Evolutionary conservation across 106 monocot genomes (phyloP).

Genomic region (Allium cepa): DNA sequence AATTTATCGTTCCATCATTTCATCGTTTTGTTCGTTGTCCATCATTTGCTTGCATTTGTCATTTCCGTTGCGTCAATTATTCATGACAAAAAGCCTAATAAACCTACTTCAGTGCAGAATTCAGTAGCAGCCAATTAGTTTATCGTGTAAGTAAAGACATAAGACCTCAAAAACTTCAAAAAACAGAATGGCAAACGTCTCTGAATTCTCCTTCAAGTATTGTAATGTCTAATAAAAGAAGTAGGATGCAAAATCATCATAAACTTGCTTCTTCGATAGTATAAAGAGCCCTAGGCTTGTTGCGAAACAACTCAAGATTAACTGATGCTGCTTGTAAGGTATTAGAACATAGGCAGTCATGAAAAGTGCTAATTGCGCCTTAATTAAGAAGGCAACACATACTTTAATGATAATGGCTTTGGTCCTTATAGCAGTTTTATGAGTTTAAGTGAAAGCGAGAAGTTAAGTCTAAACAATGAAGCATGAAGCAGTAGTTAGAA

Average conservation of each 20-base stretch:
- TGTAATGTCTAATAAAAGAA: conserved; percentile 5
- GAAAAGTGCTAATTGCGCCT: conserved; percentile 19
- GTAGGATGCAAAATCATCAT: conserved; percentile 34
- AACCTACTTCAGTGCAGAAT: conserved; percentile 23
- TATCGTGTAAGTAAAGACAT: conserved; percentile 11
- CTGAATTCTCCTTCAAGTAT: not conserved
- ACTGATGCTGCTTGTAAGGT: conserved; percentile 77
- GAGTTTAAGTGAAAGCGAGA: conserved; percentile 13
- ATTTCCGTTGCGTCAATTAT: too few relatives aligned
- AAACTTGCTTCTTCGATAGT: conserved; percentile 32
- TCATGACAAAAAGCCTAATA: conserved; percentile 31
- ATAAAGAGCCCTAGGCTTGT: conserved; percentile 56
- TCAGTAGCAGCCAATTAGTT: conserved; percentile 11
- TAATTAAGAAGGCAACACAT: conserved; percentile 4
- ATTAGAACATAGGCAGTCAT: conserved; percentile 58
- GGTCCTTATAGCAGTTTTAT: conserved; percentile 32
- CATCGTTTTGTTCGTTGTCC: too few relatives aligned
- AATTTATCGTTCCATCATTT: too few relatives aligned
- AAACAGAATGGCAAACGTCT: conserved; percentile 22
- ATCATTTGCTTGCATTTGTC: too few relatives aligned
- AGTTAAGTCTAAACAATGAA: not conserved
- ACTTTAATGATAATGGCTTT: conserved; percentile 8
- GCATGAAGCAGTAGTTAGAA: not conserved
- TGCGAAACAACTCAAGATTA: conserved; percentile 36
- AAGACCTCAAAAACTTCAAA: conserved; percentile 67